Base-by-base conservation (phyloP, 805 yeast species). In the Yamadazyma philogaea region DNA sequence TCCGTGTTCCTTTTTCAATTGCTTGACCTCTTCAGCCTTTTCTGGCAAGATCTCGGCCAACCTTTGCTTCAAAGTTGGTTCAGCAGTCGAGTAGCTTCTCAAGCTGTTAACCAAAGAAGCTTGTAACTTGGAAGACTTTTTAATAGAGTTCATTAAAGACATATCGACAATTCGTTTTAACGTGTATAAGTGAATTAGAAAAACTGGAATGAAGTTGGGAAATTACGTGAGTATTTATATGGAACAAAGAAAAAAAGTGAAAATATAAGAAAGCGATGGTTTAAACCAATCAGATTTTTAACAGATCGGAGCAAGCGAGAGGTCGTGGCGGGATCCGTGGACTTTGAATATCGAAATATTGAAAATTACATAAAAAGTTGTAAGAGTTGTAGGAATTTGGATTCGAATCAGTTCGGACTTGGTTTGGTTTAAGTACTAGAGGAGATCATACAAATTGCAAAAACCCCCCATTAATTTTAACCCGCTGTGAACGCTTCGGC, bases 31-130 rank as follows among this genome's bases (percentile, higher is more conserved):
- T 68, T 88, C 96, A 56, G 85, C 85, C 75, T 87, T 87, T 60
- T 79, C 89, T 53, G 98, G 98, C 65, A 90, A 79, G 53, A 87
- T 75, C 63, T 87, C 95, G 44, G 89, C 95, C 64, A 93, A 90
- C 65, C 95, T 83, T 71, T 93, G 96, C 72, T 93, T 93, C 59
- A 93, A 78, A 51, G 96, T 82, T 59, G 70, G 70, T 51, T 65
- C 69, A 45, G 68, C 66, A 47, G 68, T 60, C 3, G 51, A 45
- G 42, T 55, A 63, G 44, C 64, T 48, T 60, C 70, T 58, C 17
- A 49, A 48, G n/a, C 48, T 34, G 19, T 37, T 31, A 28, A 44
- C 15, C 22, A 41, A 40, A 30, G 47, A 32, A 10, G 44, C 15
- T 33, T 39, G 40, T 30, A 43, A 35, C 30, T 43, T 38, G 11